Base-by-base conservation (phyloP, 1,139 yeast species). In the Lodderomyces orthopsilosis region DNA sequence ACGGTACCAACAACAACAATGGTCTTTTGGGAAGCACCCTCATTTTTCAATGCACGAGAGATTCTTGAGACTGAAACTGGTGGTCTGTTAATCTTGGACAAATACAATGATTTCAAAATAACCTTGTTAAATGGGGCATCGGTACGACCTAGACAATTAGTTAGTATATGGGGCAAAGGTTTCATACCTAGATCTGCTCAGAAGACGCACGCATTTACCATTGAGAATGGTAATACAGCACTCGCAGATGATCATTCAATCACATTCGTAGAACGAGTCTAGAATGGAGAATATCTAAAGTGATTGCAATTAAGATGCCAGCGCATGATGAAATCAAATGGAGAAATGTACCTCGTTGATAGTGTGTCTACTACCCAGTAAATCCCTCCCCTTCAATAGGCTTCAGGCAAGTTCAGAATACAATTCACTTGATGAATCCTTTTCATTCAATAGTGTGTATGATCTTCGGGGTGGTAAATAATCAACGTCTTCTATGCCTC, bases 1-100 rank as follows among this genome's bases (percentile, higher is more conserved):
- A 93, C 94, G 75, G 99, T 94, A 77, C 98, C 98, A 63, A 91
- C 97, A 79, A 93, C 96, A 62, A 94, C 99, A 62, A 93, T 75
- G 69, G 89, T 91, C 87, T 91, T 93, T 65, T 81, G 81, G 60
- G 88, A 77, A 74, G 95, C 81, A 75, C 89, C 96, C 71, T 84
- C 78, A 73, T 83, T 88, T 62, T 74, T 73, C 68, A 89, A 75
- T 66, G 94, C 90, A 71, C 86, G 84, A 66, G 87, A 73, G 60
- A 94, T 80, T 80, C 96, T 89, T 59, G 96, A 84, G 59, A 89
- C 83, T 61, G 98, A 91, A 55, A 93, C 98, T 58, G 99, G 98
- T 66, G 98, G 99, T 81, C 96, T 89, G 97, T 93, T 94, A 75
- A 84, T 79, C 91, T 93, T 93, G 59, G 98, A 91, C 69, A 93